Base-by-base conservation (phyloP, 1,284 basidiomycete genomes). In the Kalmanozyma brasiliensis region DNA sequence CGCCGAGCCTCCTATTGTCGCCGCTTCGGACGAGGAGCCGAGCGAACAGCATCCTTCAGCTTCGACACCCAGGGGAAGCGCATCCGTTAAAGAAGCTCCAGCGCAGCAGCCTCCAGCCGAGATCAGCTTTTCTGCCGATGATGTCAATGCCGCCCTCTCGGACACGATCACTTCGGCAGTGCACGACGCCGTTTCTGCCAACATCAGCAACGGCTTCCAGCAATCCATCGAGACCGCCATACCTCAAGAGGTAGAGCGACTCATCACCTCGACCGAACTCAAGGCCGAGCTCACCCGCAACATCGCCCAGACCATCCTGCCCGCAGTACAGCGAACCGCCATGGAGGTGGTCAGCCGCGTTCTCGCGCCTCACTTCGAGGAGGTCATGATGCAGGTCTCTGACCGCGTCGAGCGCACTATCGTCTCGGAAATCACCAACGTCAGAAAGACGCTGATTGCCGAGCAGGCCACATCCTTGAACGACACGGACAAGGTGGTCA, bases 351-450 rank as follows among this genome's bases (percentile, higher is more conserved):
- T 75, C 41, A 56, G 49, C 37, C 57, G 53, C 17, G 73, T 67
- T 7, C 55, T 73, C 14, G 70, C 73, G 8, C 73, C 70, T 22
- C 61, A 73, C 51, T 68, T 73, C 41, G 66, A 73, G 45, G 63
- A 63, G 9, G 56, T 73, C 1, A 70, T 68, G 56, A 47, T 53
- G 40, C 49, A 52, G 19, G 44, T 70, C 19, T 46, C 43, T 10
- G 32, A 57, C 3, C 37, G 63, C 7, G 52, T 65, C 2, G 57
- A 68, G 52, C 34, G 48, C 4, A 38, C 53, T 6, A 61, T 72
- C 17, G 61, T 67, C 19, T 51, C 52, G 10, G 72, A 71, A 43
- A 62, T 74, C 41, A 72, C 64, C 17, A 56, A 38, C 22, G 52
- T 72, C 37, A 43, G 69, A 20, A 74, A 74, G 53, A 52, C 66